Conservation (phyloP, 1,139 yeast species). For the Oligophagozyma castellii region DNA sequence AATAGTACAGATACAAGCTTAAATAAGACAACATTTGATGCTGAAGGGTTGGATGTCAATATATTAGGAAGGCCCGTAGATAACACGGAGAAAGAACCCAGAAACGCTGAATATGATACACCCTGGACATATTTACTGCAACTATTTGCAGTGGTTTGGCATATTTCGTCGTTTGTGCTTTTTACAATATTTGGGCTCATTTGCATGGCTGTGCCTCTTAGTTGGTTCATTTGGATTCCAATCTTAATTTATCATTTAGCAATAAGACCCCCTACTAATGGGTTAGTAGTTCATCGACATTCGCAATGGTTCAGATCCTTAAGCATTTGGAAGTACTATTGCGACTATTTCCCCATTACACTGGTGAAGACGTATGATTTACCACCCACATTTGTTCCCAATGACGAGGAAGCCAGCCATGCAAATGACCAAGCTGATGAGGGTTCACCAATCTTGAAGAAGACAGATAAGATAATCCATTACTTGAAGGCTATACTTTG, state of each 20-base stretch:
- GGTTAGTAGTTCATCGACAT: constrained; percentile 45
- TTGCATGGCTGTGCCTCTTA: constrained; percentile 47
- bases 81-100: too few relatives aligned
- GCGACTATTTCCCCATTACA: constrained; percentile 64
- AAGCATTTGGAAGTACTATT: constrained; percentile 60
- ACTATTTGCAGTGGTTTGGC: constrained; percentile 64
- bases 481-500: constrained; percentile 2
- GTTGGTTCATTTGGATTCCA: constrained; percentile 52
- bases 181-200: constrained; percentile 42
- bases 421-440: not conserved
- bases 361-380: constrained; percentile 61
- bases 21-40: too few relatives aligned
- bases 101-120: too few relatives aligned
- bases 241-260: constrained; percentile 43
- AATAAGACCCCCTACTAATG: constrained; percentile 62
- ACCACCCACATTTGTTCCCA: constrained; percentile 53
- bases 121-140: constrained; percentile 50
- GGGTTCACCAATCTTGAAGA: constrained; percentile 1
- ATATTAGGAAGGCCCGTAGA: too few relatives aligned
- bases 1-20: too few relatives aligned
- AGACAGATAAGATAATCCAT: constrained; percentile 4
- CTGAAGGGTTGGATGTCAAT: too few relatives aligned
- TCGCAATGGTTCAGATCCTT: constrained; percentile 46
- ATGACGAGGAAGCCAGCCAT: constrained; percentile 11
- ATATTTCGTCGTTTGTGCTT: constrained; percentile 57